Evolutionary conservation across 192 early-diverging fungal species (phyloP), one percentile per base, ranked within the genome.

Genomic region (Haplosporangium gracile): DNA sequence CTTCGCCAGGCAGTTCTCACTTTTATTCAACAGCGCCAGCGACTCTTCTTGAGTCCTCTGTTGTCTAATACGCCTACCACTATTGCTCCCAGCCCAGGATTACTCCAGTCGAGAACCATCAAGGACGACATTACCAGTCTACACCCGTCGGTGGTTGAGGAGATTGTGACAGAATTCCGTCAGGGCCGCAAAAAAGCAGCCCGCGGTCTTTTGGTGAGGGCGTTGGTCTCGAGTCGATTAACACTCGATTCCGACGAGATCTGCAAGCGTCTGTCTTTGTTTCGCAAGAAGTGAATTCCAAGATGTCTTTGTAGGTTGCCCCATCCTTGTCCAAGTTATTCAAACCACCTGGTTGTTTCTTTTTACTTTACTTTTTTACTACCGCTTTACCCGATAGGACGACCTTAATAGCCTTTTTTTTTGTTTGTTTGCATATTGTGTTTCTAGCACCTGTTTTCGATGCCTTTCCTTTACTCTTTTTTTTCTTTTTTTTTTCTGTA

Each of bases 131-230:
- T 86, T 76, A 81, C 75, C 84, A 86, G 84, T 86, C 40, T 86
- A 79, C 10, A 81, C 76, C 47, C 75, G 63, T 51, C 76, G 36
- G 84, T 81, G 84, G 75, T 86, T 77, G 79, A 86, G 36, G 79
- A 86, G 72, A 86, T 86, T 81, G 84, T 86, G 13, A 86, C 84
- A 81, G 79, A 86, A 86, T 80, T 81, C 79, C 84, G 84, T 32
- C 79, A 74, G 42, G 84, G 84, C 45, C 84, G 65, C 74, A 86
- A 70, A 43, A 51, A 86, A 57, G 75, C 76, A 76, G 84, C 84
- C 75, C 84, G 84, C 49, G 77, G 79, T 55, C 84, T 86, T 86
- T 74, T 86, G 79, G 84, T 86, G 60, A 86, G 76, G 84, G 84
- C 84, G 84, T 81, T 86, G 24, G 74, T 86, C 65, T 81, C 72